Percentiles rank a stretch among this genome's conserved stretches.
Conservation (phyloP, 2,329 filamentous ascomycete genomes). For the Bipolaris bicolor region DNA sequence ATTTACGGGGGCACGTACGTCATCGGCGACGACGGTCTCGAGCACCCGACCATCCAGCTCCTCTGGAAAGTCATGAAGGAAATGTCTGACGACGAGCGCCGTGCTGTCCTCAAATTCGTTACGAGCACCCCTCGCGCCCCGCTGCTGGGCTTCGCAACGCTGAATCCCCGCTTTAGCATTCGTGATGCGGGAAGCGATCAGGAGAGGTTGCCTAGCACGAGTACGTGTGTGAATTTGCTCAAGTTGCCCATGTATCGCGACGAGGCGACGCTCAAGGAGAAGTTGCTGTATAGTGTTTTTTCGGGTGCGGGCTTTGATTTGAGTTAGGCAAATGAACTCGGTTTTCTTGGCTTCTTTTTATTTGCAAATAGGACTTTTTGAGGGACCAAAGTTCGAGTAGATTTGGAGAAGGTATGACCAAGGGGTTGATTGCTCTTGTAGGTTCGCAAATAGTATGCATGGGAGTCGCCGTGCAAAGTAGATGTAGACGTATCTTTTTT, state of each 20-base stretch:
- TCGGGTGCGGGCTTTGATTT: conserved; percentile 90
- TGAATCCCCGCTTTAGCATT: conserved; percentile 88
- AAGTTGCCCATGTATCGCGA: conserved; percentile 85
- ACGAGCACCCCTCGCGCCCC: conserved; percentile 92
- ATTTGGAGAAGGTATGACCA: too few relatives aligned
- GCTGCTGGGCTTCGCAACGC: conserved; percentile 82
- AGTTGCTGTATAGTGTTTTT: conserved; percentile 87
- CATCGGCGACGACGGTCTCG: conserved; percentile 84
- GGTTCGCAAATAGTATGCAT: too few relatives aligned
- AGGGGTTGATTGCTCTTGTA: too few relatives aligned
- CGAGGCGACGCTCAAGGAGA: conserved; percentile 70
- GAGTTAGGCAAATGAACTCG: conserved; percentile 21
- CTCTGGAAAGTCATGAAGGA: conserved; percentile 90
- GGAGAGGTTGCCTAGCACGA: conserved; percentile 83
- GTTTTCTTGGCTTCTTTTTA: too few relatives aligned
- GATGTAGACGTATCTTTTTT: too few relatives aligned
- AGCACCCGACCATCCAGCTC: conserved; percentile 82
- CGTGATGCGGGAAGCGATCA: conserved; percentile 80
- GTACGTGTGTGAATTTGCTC: conserved; percentile 92
- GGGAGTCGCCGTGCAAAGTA: too few relatives aligned
- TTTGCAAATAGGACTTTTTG: too few relatives aligned
- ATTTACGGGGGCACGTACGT: conserved; percentile 85
- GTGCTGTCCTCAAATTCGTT: conserved; percentile 92
- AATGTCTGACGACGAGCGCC: conserved; percentile 76
- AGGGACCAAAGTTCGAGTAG: too few relatives aligned